Evolutionary conservation across 768 basidiomycete genomes (phyloP), one percentile per base, ranked within the genome.

Genomic region (Pleurotus djamor): DNA sequence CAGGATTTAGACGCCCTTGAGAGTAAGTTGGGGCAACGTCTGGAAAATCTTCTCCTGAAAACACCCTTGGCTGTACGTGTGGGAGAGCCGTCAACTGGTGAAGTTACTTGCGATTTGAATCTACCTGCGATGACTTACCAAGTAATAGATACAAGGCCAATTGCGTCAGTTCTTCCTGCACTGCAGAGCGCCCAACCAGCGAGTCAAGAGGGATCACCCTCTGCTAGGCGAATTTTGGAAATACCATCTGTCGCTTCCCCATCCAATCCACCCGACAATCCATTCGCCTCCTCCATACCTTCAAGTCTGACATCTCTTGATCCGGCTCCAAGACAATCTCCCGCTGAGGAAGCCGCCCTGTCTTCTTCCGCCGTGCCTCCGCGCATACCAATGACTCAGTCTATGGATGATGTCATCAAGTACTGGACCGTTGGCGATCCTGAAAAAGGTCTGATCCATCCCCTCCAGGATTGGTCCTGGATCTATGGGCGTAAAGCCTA

Each of bases 1-100:
- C 28, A 38, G 4, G 65, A 64, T 43, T 62, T 63, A 13, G 4
- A 35, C 7, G 14, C 28, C 4, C 50, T 66, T 28, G 52, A 37
- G 38, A 16, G 12, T 21, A 55, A 35, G 16, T 52, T 58, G 3
- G 48, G 51, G 8, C n/a, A 21, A 14, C 33, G 16, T 17, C 10
- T 52, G 35, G 51, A 52, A 35, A 14, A 28, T n/a, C 34, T 52
- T 14, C 51, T 52, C 21, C 51, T 52, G 14, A 13, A 10, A n/a
- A 52, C 51, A n/a, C 51, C 51, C 38, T 41, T 7, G 14, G 38
- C 38, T 41, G 38, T 41, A 7, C 38, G 38, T 7, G 7, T 14
- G 38, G 14, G 38, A 41, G 7, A 7, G 14, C 7, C 7, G 38
- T 41, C 7, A 41, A 14, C 38, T 7, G 7, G 7, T 41, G 7